phyloP scores from a whole-genome alignment of 2,329 filamentous ascomycete species.

The Thelonectria rubi region DNA sequence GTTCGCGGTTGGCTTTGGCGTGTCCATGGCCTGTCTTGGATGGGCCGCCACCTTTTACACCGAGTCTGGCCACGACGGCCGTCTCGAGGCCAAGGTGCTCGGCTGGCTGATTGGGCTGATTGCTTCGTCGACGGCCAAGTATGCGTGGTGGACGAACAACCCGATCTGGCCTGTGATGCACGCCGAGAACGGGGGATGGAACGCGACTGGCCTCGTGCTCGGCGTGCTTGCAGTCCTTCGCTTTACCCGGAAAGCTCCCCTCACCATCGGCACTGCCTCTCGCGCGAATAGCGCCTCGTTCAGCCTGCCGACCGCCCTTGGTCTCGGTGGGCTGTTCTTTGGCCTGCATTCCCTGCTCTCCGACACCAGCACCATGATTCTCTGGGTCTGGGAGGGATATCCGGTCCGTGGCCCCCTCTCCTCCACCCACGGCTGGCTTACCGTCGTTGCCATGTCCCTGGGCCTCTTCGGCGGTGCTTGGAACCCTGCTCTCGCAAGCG shows the following conservation, averaged over 20 bases:
- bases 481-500: constrained; percentile 73
- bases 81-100: constrained; percentile 82
- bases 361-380: constrained; percentile 98
- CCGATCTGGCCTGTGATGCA: constrained; percentile 97
- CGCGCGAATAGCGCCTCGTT: constrained; percentile 66
- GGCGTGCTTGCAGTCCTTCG: constrained; percentile 79
- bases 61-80: constrained; percentile 76
- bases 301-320: constrained; percentile 74
- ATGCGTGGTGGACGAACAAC: constrained; percentile 93
- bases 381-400: constrained; percentile 98
- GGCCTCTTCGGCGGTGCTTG: constrained; percentile 82
- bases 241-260: constrained; percentile 73
- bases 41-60: constrained; percentile 86
- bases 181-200: constrained; percentile 89
- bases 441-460: constrained; percentile 84
- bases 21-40: constrained; percentile 81
- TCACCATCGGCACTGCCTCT: constrained; percentile 50
- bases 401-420: constrained; percentile 88
- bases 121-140: constrained; percentile 88
- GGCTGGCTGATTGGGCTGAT: constrained; percentile 85
- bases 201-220: constrained; percentile 80
- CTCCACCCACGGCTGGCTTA: constrained; percentile 89
- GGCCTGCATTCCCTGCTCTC: constrained; percentile 91
- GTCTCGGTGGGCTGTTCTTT: constrained; percentile 86
- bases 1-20: constrained; percentile 81